Conservation (phyloP, 2,329 filamentous ascomycete species). For the Rutstroemia sp. region DNA sequence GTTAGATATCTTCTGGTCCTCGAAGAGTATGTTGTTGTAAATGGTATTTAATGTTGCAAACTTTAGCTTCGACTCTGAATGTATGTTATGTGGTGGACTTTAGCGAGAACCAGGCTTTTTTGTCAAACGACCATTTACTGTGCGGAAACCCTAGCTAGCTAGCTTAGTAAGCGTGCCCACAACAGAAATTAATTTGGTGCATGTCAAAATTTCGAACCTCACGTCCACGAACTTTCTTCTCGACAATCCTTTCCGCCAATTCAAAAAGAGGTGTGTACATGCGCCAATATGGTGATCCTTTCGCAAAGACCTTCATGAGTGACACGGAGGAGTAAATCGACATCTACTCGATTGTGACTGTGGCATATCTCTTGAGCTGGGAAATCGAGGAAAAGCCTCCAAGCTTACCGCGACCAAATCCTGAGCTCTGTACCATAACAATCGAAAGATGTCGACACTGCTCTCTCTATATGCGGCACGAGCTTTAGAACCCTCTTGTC, state of each 20-base stretch:
- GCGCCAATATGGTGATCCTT: slow-evolving; percentile 4
- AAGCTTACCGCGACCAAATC: slow-evolving; percentile 2
- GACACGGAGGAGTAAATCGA: slow-evolving; percentile 47
- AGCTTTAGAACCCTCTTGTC: slow-evolving; percentile 61
- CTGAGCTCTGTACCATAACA: slow-evolving; percentile 10
- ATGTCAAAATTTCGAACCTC: not conserved
- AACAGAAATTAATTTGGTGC: slow-evolving; percentile 4
- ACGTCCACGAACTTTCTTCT: not conserved
- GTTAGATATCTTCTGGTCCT: slow-evolving; percentile 26
- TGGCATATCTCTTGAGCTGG: not conserved
- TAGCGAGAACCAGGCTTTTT: slow-evolving; percentile 5
- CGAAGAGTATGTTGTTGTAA: slow-evolving; percentile 22
- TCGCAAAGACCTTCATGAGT: slow-evolving; percentile 29
- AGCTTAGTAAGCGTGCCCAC: slow-evolving; percentile 11
- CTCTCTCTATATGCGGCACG: slow-evolving; percentile 55
- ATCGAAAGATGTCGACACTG: slow-evolving; percentile 44
- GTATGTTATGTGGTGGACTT: not conserved
- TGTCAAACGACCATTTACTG: not conserved
- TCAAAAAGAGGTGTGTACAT: slow-evolving; percentile 28
- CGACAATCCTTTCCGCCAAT: slow-evolving; percentile 6
- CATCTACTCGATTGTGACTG: slow-evolving; percentile 25
- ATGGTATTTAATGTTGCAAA: slow-evolving; percentile 11
- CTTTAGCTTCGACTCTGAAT: slow-evolving; percentile 8
- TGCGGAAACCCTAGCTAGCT: slow-evolving; percentile 2
- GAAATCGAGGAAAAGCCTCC: not conserved